Evolutionary conservation across 2,329 filamentous ascomycete genomes (phyloP).

Genomic region (Amylocarpus encephaloides): DNA sequence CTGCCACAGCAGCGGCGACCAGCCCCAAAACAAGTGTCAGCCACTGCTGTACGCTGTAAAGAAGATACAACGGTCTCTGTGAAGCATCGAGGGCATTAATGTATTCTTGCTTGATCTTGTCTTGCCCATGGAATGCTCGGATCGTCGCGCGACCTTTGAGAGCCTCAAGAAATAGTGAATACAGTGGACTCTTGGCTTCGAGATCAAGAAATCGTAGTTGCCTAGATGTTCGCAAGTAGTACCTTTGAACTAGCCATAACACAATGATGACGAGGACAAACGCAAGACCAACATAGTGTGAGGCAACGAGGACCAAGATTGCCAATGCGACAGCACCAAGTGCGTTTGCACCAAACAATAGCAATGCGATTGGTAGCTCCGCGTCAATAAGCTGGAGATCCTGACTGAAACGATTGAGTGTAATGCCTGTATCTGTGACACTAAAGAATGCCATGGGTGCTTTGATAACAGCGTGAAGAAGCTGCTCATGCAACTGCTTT

Average conservation of each 20-base stretch:
- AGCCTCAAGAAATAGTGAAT: conserved; percentile 11
- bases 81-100: too few species aligned
- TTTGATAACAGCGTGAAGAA: conserved; percentile 22
- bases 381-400: background rate
- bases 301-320: too few species aligned
- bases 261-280: too few species aligned
- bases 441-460: background rate
- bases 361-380: conserved; percentile 32
- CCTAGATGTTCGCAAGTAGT: conserved; percentile 41
- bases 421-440: background rate
- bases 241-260: conserved; percentile 28
- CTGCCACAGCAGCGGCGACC: background rate
- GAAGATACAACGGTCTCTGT: too few species aligned
- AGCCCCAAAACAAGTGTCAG: conserved; percentile 39
- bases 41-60: conserved; percentile 36
- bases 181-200: conserved; percentile 38
- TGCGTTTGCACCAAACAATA: too few species aligned
- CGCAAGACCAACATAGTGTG: too few species aligned
- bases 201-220: conserved; percentile 42
- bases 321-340: too few species aligned
- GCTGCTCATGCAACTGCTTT: conserved; percentile 24
- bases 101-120: too few species aligned
- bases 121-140: background rate
- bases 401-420: background rate
- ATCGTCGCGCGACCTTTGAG: background rate